Base-by-base conservation (phyloP, 148 eudicot genomes). In the Spergularia bocconei region DNA sequence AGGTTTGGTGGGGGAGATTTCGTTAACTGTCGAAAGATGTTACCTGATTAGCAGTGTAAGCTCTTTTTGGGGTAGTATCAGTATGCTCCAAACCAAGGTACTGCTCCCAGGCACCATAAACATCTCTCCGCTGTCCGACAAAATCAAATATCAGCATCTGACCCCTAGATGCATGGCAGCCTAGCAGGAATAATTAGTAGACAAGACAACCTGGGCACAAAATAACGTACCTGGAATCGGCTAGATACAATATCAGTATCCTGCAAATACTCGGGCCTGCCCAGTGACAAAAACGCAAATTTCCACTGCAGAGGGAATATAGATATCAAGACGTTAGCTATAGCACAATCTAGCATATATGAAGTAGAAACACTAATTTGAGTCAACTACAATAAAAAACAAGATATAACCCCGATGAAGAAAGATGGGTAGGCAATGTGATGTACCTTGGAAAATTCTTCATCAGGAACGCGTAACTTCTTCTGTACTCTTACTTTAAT, bases 71-170 rank as follows among this genome's bases (percentile, higher is more conserved):
- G 71, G 89, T 68, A 51, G 85, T 89, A 69, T 92, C 93, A 69
- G 88, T 69, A 79, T 95, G 98, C 76, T 95, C 98, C 82, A 95
- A 80, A n/a, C 98, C 98, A 63, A 95, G 84, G 83, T 88, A 90
- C 74, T 92, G 97, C 87, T 92, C 97, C 97, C 98, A 92, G 12
- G 91, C 91, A 82, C 98, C 93, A 75, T 92, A 88, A 39, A 85
- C 89, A 78, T 85, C 89, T 79, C 86, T 89, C 80, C 86, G 81
- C 98, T 95, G 80, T 16, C 50, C 80, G 17, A 53, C 25, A 33
- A 48, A 65, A 7, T 33, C 7, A 69, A 25, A 13, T 17, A 48
- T 52, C 51, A 75, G 64, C 9, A 71, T 39, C 69, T 33, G 38
- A 63, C 17, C 25, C 14, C 21, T 39, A 65, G 23, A 65, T 39